These are phyloP conservation scores for Chrysoporthe deuterocubensis DNA, from an alignment of 2,329 filamentous ascomycete species.

Conservation along the genomic window DNA sequence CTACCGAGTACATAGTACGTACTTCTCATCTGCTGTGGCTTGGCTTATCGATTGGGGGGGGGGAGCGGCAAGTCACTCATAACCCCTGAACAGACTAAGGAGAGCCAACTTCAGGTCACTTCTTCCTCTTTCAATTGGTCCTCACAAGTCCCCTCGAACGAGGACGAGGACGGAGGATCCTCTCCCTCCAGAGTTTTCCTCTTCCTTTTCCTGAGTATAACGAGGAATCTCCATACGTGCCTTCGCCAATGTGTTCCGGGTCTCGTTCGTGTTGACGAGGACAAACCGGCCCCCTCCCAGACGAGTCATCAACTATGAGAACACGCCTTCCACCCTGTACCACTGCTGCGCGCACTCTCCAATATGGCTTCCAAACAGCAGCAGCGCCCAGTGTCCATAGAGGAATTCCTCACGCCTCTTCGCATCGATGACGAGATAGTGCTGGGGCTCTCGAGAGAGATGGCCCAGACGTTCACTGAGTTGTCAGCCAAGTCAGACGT, in stretches of 20 bases:
- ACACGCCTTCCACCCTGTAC: not conserved
- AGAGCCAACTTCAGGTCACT: constrained; percentile 1
- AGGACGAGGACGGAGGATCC: not conserved
- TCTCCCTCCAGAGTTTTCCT: not conserved
- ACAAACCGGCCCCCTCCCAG: not conserved
- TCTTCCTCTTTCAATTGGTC: not conserved
- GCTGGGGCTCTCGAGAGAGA: constrained; percentile 50
- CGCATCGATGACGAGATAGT: constrained; percentile 51
- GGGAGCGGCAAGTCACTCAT: not conserved
- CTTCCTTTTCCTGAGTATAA: not conserved
- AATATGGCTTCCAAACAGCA: constrained; percentile 26
- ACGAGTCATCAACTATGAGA: constrained; percentile 1
- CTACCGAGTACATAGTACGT: not conserved
- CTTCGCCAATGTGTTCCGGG: not conserved
- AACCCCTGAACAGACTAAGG: constrained; percentile 10
- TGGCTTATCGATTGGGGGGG: constrained; percentile 19
- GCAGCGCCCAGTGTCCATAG: constrained; percentile 33
- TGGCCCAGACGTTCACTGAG: constrained; percentile 51
- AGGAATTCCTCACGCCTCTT: constrained; percentile 56
- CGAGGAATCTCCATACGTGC: too few relatives aligned
- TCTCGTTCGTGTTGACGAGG: not conserved
- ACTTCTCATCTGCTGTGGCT: constrained; percentile 2
- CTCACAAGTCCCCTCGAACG: not conserved
- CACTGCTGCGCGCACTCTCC: not conserved
- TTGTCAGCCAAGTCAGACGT: constrained; percentile 57